phyloP scores from a whole-genome alignment of 495 filamentous ascomycete genomes.

The Delitschia confertaspora region DNA sequence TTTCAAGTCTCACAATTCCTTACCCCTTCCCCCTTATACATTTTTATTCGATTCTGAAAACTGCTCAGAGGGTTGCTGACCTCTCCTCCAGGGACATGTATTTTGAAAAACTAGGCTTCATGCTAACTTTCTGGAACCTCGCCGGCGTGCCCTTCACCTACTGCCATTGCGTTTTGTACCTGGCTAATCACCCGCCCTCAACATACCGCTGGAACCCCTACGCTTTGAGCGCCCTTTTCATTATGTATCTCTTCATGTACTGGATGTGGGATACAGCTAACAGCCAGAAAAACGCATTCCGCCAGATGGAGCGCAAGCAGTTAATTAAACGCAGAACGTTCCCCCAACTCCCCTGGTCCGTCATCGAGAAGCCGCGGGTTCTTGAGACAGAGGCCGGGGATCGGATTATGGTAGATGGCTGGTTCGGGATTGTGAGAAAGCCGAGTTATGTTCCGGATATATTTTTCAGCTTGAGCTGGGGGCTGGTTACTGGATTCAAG shows the following conservation, averaged over 20 bases:
- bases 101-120: constrained; percentile 98
- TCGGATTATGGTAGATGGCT: constrained; percentile 74
- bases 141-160: constrained; percentile 91
- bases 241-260: constrained; percentile 73
- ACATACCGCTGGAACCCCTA: constrained; percentile 66
- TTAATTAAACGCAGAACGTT: constrained; percentile 65
- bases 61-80: too few relatives aligned
- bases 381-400: constrained; percentile 70
- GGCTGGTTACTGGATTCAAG: constrained; percentile 53
- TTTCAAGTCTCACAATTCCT: too few relatives aligned
- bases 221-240: constrained; percentile 55
- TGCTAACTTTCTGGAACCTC: constrained; percentile 98
- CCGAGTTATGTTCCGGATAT: constrained; percentile 87
- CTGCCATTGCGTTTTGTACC: constrained; percentile 90
- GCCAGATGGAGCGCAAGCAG: constrained; percentile 67
- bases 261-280: constrained; percentile 85
- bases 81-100: constrained; percentile 78
- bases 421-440: constrained; percentile 84
- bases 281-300: constrained; percentile 89
- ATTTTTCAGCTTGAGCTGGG: constrained; percentile 64
- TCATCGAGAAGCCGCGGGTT: constrained; percentile 69
- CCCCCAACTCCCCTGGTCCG: constrained; percentile 88
- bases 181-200: constrained; percentile 77
- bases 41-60: too few relatives aligned
- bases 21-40: too few relatives aligned